Evolutionary conservation across 2,329 filamentous ascomycete genomes (phyloP), one percentile per base, ranked within the genome.

Genomic region (Phyllosticta citrichinensis): DNA sequence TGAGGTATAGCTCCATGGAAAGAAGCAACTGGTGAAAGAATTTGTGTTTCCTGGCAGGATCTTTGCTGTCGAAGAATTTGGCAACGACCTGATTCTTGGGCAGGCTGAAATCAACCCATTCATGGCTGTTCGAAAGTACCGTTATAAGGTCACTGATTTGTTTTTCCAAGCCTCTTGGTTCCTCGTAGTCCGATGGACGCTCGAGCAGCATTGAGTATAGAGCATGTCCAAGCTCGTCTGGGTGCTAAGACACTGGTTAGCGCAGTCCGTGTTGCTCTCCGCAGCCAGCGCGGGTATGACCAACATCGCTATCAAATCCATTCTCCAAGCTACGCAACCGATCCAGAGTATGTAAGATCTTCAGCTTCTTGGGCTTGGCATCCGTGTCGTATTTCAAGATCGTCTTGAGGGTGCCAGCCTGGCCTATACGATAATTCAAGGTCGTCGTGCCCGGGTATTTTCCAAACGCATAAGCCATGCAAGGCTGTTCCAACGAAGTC

Each of bases 1-100:
- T 83, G 62, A 88, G 72, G 67, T 89, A 84, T 5, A 91, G 77
- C 71, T 91, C 88, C 56, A 88, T 78, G 64, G 86, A 87, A 52
- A 91, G 80, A 2, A 91, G 77, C n/a, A 91, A 75, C 72, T 91
- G 88, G 69, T 89, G 87, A 70, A 89, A 90, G 74, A 91, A 91
- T 25, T 80, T 80, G 62, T 82, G 80, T 66, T 87, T 87, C 62
- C 80, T 79, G 19, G 77, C 73, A 54, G 80, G 76, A 65, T 86
- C 85, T 19, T 77, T 76, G 40, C 80, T 77, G 61, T 79, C 85
- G 63, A 91, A 87, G 72, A 87, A 90, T 59, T 85, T 84, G 2
- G 88, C 88, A 24, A 87, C 83, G 22, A 90, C 85, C 68, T 91
- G 88, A 67, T 90, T 89, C 67, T 82, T 83, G 3, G 82, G 81